Evolutionary conservation across 192 early-diverging fungal species (phyloP).

Genomic region (Podila minutissima): DNA sequence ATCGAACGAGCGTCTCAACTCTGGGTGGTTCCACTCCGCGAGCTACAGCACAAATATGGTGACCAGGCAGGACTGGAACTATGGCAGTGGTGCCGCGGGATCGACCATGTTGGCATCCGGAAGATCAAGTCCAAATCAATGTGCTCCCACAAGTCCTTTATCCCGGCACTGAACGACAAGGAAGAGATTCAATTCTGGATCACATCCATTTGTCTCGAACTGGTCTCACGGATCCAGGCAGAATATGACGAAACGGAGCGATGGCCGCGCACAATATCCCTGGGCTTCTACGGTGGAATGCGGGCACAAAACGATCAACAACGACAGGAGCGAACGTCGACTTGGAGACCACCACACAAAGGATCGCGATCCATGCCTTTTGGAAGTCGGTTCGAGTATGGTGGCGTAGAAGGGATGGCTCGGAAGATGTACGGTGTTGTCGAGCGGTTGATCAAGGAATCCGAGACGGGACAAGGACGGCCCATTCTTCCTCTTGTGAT

Average conservation of each 20-base stretch:
- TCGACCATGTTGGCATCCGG: slow-evolving; percentile 38
- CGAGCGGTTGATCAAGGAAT: slow-evolving; percentile 37
- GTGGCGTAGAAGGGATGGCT: slow-evolving; percentile 38
- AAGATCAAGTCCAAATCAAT: slow-evolving; percentile 53
- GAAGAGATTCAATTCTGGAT: slow-evolving; percentile 52
- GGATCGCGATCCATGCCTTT: slow-evolving; percentile 42
- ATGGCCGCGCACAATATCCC: slow-evolving; percentile 38
- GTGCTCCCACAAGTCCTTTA: slow-evolving; percentile 49
- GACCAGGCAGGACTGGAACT: slow-evolving; percentile 47
- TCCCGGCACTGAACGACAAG: slow-evolving; percentile 34
- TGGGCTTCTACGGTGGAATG: slow-evolving; percentile 39
- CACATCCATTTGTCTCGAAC: slow-evolving; percentile 21
- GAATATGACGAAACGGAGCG: slow-evolving; percentile 43
- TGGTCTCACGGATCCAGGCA: slow-evolving; percentile 33
- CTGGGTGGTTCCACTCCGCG: slow-evolving; percentile 35
- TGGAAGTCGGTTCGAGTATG: slow-evolving; percentile 39
- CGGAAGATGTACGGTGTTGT: slow-evolving; percentile 26
- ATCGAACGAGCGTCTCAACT: slow-evolving; percentile 59
- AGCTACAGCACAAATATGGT: slow-evolving; percentile 39
- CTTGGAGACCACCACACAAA: slow-evolving; percentile 15
- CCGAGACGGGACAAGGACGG: slow-evolving; percentile 24
- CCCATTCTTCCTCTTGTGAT: slow-evolving; percentile 31
- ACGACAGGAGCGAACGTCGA: slow-evolving; percentile 7
- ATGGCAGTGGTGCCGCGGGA: slow-evolving; percentile 50
- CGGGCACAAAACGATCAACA: slow-evolving; percentile 2